These are phyloP conservation scores for Hsuehochloa calcarea DNA, from an alignment of 176 grass and related monocot species.

Conservation along the genomic window DNA sequence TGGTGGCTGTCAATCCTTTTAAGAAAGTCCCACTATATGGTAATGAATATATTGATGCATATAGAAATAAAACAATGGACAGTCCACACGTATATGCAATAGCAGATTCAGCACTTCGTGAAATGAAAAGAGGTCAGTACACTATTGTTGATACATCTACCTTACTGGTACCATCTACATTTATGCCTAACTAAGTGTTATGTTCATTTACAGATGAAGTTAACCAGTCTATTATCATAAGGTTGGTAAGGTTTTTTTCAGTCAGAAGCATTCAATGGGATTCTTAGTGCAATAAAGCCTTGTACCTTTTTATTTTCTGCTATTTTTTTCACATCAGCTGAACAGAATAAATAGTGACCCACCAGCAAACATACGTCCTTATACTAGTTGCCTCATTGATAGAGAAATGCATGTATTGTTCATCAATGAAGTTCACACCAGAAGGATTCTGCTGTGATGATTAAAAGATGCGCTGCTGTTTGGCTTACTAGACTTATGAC, in stretches of 20 bases:
- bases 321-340: background rate
- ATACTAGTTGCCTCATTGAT: background rate
- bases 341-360: constrained; percentile 14
- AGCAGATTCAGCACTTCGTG: constrained; percentile 79
- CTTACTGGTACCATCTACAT: constrained; percentile 25
- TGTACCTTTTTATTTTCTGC: constrained; percentile 15
- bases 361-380: constrained; percentile 3
- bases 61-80: constrained; percentile 75
- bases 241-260: constrained; percentile 45
- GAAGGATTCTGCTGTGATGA: constrained; percentile 7
- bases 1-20: constrained; percentile 95
- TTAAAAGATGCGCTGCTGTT: background rate
- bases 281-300: background rate
- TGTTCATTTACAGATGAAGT: constrained; percentile 88
- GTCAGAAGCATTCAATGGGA: constrained; percentile 9
- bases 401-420: background rate
- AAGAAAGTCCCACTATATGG: constrained; percentile 93
- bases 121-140: constrained; percentile 89
- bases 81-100: constrained; percentile 97
- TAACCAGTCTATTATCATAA: constrained; percentile 98
- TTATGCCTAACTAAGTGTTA: constrained; percentile 37
- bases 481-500: constrained; percentile 15
- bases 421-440: background rate
- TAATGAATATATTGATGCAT: constrained; percentile 77
- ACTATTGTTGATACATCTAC: constrained; percentile 22